Evolutionary conservation across 192 early-diverging fungal species (phyloP), one percentile per base, ranked within the genome.

Genomic region (Gigaspora rosea): DNA sequence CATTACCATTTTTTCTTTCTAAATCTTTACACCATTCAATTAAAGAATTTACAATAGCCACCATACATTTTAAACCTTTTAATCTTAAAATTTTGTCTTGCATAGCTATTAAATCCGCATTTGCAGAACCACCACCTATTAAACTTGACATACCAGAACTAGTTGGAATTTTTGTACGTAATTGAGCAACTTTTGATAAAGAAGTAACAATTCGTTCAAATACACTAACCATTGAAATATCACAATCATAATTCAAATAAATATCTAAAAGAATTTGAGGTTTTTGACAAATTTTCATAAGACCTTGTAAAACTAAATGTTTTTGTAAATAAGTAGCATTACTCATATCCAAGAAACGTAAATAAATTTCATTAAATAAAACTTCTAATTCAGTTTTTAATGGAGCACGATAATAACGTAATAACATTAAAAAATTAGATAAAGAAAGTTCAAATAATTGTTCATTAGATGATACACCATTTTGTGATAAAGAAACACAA

Each of bases 171-270:
- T 85, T 85, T 49, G 81, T 79, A 66, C 83, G 77, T 12, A 79
- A 78, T 69, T 85, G 83, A 32, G 85, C 83, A 52, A 86, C 80
- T 46, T 83, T 79, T 27, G 86, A 82, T 13, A 93, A 66, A 3
- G 91, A 86, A 76, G 89, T 92, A 41, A 95, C 91, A 65, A 96
- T 85, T 8, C 92, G 88, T 83, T 97, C 95, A 87, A 94, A 97
- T 71, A 96, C 88, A 54, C 94, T 96, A 66, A 92, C 89, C 75
- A 89, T 87, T 16, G 92, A 88, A 81, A 91, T 85, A 71, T 93
- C 90, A 78, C 96, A 97, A 81, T 97, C 96, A 80, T 95, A 96
- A 85, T 97, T 97, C 15, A 97, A 87, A 73, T 96, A 97, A 68
- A 97, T 88, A 76, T 97, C 96, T 16, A 97, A 93, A 3, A 96